Conservation (phyloP, 208 protist species). For the Acanthamoeba triangularis region DNA sequence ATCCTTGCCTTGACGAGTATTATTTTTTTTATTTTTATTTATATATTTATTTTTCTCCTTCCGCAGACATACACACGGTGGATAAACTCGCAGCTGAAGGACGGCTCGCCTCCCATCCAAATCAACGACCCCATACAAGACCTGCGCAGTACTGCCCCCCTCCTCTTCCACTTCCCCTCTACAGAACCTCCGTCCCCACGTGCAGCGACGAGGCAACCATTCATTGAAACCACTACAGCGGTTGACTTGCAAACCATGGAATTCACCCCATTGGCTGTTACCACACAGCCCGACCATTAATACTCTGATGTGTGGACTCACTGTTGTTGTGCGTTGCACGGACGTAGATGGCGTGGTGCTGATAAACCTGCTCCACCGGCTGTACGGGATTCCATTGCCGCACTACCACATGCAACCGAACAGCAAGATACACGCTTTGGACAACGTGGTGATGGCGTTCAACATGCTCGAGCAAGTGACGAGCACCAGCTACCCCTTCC, state of each 20-base stretch:
- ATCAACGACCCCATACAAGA: constrained; percentile 49
- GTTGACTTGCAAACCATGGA: not conserved
- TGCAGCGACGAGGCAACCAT: not conserved
- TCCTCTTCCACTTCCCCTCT: not conserved
- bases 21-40: not conserved
- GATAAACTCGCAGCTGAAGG: constrained; percentile 15
- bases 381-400: constrained; percentile 37
- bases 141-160: not conserved
- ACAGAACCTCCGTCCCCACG: no score
- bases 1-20: not conserved
- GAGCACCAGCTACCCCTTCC: constrained; percentile 33
- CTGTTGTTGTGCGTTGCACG: not conserved
- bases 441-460: constrained; percentile 62
- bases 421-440: constrained; percentile 28
- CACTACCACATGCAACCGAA: constrained; percentile 47
- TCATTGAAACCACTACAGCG: not conserved
- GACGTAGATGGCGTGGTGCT: constrained; percentile 56
- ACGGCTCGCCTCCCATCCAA: constrained; percentile 22
- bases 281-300: not conserved
- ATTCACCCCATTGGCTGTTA: not conserved
- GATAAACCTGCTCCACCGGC: constrained; percentile 15
- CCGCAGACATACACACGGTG: constrained; percentile 21
- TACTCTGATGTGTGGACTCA: not conserved
- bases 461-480: constrained; percentile 60
- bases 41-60: not conserved